These are phyloP conservation scores for Grifola frondosa DNA, from an alignment of 1,284 basidiomycete genomes.

Conservation along the genomic window DNA sequence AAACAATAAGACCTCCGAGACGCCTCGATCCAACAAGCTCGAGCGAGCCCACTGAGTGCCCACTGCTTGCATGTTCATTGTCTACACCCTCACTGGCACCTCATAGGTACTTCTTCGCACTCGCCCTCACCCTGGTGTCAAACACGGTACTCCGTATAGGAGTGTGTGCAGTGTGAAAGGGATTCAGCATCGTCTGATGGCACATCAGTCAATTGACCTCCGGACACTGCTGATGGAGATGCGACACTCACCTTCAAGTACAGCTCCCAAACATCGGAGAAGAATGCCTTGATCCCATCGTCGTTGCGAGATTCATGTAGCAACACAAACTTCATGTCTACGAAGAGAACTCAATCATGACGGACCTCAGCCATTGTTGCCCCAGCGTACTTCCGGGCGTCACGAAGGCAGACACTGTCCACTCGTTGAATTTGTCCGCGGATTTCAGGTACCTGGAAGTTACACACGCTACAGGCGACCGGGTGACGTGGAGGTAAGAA, in stretches of 20 bases:
- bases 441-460: conserved; percentile 81
- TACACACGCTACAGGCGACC: no score
- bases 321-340: conserved; percentile 89
- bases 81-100: conserved; percentile 1
- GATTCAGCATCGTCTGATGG: conserved; percentile 80
- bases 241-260: conserved; percentile 80
- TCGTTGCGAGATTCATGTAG: conserved; percentile 95
- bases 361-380: conserved; percentile 3
- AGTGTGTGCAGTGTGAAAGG: conserved; percentile 89
- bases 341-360: conserved; percentile 15
- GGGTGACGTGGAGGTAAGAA: no score
- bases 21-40: background rate
- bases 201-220: conserved; percentile 14
- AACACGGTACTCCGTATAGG: conserved; percentile 78
- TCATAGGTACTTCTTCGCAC: conserved; percentile 83
- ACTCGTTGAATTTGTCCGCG: conserved; percentile 96
- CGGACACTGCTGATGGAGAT: conserved; percentile 19
- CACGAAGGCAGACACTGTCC: conserved; percentile 92
- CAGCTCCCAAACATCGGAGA: conserved; percentile 92
- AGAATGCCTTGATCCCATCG: conserved; percentile 89
- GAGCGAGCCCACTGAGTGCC: background rate
- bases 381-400: conserved; percentile 82
- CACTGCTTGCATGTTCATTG: conserved; percentile 2
- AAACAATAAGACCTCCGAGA: background rate
- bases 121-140: conserved; percentile 80